These are phyloP conservation scores for Lactarius hatsudake DNA, from an alignment of 768 basidiomycete genomes.

Conservation along the genomic window DNA sequence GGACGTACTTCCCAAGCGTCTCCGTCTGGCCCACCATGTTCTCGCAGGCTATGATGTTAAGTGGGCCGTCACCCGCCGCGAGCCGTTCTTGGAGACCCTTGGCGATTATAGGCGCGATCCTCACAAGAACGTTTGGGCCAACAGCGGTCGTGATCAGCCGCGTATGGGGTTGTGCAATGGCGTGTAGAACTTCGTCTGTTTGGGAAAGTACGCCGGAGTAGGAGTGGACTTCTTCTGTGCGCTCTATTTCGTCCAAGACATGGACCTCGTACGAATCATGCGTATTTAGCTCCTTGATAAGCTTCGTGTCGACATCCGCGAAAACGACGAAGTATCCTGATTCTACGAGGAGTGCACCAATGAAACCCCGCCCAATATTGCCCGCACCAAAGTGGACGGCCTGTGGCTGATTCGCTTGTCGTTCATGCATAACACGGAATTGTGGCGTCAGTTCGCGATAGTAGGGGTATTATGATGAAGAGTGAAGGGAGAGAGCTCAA, in stretches of 20 bases:
- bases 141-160: conserved; percentile 40
- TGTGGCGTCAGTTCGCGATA: neutral
- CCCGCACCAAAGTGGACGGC: conserved; percentile 42
- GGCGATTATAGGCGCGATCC: conserved; percentile 38
- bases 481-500: neutral
- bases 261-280: conserved; percentile 35
- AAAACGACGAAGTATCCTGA: conserved; percentile 41
- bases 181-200: conserved; percentile 21
- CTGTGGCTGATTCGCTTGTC: conserved; percentile 24
- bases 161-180: conserved; percentile 29
- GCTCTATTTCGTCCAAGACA: conserved; percentile 34
- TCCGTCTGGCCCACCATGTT: conserved; percentile 40
- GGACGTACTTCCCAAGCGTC: conserved; percentile 34
- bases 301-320: conserved; percentile 35
- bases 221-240: conserved; percentile 23
- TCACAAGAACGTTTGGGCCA: conserved; percentile 36
- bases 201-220: conserved; percentile 30
- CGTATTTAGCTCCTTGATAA: conserved; percentile 36
- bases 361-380: conserved; percentile 41
- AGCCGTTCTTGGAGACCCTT: conserved; percentile 35
- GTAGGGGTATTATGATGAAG: neutral
- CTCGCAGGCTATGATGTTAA: conserved; percentile 43
- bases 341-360: conserved; percentile 37
- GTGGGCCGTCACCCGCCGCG: conserved; percentile 25
- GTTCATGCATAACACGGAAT: conserved; percentile 6